Evolutionary conservation across 192 early-diverging fungal genomes (phyloP).

Genomic region (Backusella australiensis): DNA sequence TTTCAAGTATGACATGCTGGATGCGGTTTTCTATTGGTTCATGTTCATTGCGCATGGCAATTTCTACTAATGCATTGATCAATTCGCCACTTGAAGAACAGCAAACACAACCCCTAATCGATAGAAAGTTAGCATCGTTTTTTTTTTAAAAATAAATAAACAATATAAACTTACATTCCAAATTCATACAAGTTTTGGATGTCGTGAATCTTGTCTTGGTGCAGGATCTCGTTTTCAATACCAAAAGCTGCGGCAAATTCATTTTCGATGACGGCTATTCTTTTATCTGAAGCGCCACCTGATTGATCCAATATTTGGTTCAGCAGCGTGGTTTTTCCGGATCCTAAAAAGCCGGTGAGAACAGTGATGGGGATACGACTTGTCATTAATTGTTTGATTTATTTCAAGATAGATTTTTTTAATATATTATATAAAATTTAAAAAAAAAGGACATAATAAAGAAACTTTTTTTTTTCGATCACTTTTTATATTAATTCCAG

Average conservation of each 20-base stretch:
- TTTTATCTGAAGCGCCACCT: slow-evolving; percentile 2
- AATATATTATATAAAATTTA: not conserved
- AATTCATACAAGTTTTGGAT: slow-evolving; percentile 55
- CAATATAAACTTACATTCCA: slow-evolving; percentile 13
- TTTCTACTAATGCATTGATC: slow-evolving; percentile 23
- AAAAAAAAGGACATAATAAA: not conserved
- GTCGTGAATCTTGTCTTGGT: slow-evolving; percentile 47
- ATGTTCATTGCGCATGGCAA: slow-evolving; percentile 21
- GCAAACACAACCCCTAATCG: slow-evolving; percentile 23
- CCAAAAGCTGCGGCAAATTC: slow-evolving; percentile 49
- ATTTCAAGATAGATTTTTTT: not conserved
- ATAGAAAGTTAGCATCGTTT: not conserved
- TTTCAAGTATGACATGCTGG: slow-evolving; percentile 40
- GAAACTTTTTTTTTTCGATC: not conserved
- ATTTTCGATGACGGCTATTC: slow-evolving; percentile 40
- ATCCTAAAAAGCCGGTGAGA: slow-evolving; percentile 61
- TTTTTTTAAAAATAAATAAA: not conserved
- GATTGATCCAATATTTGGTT: slow-evolving; percentile 28
- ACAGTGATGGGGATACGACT: slow-evolving; percentile 55
- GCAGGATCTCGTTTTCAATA: slow-evolving; percentile 27
- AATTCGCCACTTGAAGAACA: slow-evolving; percentile 31
- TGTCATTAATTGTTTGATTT: not conserved
- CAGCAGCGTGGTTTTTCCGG: slow-evolving; percentile 35
- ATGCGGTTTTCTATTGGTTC: slow-evolving; percentile 17
- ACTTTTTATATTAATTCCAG: not conserved